Percentiles rank a stretch among this genome's conserved stretches.
phyloP scores from a whole-genome alignment of 1,139 yeast species.

The Protomyces lactucae-debilis region DNA sequence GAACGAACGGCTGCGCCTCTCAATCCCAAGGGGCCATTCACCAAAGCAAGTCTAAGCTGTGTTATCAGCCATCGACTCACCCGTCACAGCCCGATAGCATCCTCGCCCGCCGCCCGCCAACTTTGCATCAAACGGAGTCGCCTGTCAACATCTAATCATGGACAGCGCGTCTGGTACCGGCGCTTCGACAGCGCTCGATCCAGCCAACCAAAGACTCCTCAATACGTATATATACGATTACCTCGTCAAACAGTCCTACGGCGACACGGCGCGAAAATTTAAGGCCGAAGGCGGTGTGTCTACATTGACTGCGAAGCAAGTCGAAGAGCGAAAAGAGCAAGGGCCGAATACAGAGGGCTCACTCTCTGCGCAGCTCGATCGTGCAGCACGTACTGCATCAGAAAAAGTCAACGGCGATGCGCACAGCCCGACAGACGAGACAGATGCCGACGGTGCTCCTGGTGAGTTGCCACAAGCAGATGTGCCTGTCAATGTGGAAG shows the following conservation, averaged over 20 bases:
- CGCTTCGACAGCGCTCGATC: not conserved
- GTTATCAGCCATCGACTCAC: no score
- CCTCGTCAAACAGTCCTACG: slow-evolving; percentile 64
- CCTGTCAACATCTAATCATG: not conserved
- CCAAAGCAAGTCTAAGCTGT: no score
- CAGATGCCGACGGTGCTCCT: not conserved
- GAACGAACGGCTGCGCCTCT: no score
- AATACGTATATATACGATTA: slow-evolving; percentile 87
- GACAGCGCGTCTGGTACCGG: not conserved
- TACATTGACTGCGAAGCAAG: slow-evolving; percentile 3
- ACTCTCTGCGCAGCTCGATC: not conserved
- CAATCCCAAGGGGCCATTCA: no score
- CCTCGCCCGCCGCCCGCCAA: no score
- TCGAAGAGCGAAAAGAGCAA: slow-evolving; percentile 9
- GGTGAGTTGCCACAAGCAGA: slow-evolving; percentile 2
- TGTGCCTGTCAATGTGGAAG: slow-evolving; percentile 58
- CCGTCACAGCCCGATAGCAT: no score
- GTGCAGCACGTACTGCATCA: not conserved
- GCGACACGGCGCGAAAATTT: slow-evolving; percentile 67
- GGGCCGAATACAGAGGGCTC: not conserved
- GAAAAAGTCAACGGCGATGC: not conserved
- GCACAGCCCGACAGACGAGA: not conserved
- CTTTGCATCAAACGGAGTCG: no score
- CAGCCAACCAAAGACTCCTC: slow-evolving; percentile 45
- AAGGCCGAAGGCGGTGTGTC: slow-evolving; percentile 61